phyloP scores from a whole-genome alignment of 139 green algal genomes.

The Chlorella sp. region DNA sequence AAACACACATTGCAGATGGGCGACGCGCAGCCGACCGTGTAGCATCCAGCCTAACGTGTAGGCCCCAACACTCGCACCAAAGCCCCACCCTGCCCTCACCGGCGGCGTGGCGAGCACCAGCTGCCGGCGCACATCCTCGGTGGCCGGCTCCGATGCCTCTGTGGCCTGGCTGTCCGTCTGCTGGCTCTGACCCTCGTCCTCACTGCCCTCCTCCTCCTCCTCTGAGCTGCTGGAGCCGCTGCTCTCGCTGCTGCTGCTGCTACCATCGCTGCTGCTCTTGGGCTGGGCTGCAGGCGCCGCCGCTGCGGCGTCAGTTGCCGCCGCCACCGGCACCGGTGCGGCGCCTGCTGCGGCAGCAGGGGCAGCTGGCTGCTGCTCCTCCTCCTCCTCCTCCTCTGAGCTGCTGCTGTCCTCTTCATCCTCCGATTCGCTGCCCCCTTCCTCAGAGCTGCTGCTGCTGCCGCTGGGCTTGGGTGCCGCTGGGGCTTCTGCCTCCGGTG shows the following conservation, averaged over 20 bases:
- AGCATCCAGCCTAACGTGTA: too few species aligned
- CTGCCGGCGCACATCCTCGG: constrained; percentile 10
- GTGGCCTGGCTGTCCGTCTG: constrained; percentile 14
- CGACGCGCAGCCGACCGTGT: too few species aligned
- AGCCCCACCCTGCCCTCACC: background rate
- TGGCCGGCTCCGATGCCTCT: background rate
- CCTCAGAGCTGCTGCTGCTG: background rate
- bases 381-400: background rate
- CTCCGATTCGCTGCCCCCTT: background rate
- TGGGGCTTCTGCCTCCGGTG: background rate
- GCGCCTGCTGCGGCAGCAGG: background rate
- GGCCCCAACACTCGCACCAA: too few species aligned
- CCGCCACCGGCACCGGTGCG: too few species aligned
- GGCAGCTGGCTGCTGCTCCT: too few species aligned
- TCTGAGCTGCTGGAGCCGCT: background rate
- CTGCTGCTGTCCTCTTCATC: background rate
- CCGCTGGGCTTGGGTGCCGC: background rate
- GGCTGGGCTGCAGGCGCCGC: background rate
- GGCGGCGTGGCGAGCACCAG: constrained; percentile 18
- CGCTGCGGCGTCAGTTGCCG: background rate
- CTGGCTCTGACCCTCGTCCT: background rate
- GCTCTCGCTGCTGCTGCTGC: constrained; percentile 10
- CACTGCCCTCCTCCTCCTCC: background rate
- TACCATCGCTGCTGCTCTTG: background rate
- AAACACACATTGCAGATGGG: too few species aligned